Base-by-base conservation (phyloP, 1,139 yeast genomes). In the Yamadazyma jaroonii region DNA sequence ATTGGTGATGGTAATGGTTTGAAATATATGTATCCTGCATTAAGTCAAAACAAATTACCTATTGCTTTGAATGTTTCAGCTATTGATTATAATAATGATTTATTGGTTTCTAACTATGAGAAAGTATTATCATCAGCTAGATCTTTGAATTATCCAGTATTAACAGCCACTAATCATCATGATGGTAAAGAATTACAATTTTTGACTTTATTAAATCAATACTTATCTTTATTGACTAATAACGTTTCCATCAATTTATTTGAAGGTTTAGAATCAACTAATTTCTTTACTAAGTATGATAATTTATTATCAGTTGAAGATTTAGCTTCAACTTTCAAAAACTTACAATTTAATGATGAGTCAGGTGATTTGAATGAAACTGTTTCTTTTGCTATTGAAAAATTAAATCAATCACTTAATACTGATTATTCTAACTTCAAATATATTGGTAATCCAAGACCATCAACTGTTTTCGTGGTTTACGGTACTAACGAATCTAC, bases 61-160 rank as follows among this genome's bases (percentile, higher is more conserved):
- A 70, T 89, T 48, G 69, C 88, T 30, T 75, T 89, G 49, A 83
- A 83, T 45, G 82, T 92, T 29, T 77, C 85, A 21, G 84, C 90
- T 25, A 66, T 85, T 51, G 89, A 83, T 54, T 87, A 79, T 56
- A 82, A 83, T 52, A 65, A 64, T 9, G 72, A 76, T 29, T 56
- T 77, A 24, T 67, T 88, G 38, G 79, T 75, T 11, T 74, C 85
- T 25, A 86, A 85, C 65, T 84, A 84, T 54, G 70, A 76, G n/a
- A 62, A 79, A 14, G 81, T 88, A 1, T 67, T 84, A 43, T 67
- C 72, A 25, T 70, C 75, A 35, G 90, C 96, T 17, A 74, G 84
- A 43, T 63, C 70, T 33, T 70, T 87, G 54, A 81, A 79, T 17
- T 73, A 77, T 44, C 83, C 92, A n/a, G 83, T 89, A 31, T 67